Base-by-base conservation (phyloP, 2,329 filamentous ascomycete species). In the Trichoderma koningii region DNA sequence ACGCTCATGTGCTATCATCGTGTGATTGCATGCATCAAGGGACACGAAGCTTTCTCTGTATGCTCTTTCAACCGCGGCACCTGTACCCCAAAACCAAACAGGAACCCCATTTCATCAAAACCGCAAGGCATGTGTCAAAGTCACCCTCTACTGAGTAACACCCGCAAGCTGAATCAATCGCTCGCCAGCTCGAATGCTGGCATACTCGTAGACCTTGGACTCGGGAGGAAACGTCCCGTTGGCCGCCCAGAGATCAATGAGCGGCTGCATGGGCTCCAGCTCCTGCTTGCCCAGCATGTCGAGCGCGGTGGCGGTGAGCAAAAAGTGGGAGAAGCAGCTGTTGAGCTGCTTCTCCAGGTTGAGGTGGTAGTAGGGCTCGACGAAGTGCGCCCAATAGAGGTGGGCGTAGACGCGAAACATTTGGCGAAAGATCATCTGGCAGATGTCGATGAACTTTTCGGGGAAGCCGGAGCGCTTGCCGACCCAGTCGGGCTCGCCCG, bases 321-420 rank as follows among this genome's bases (percentile, higher is more conserved):
- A 84, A 71, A 94, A 95, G 79, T 94, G 91, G 52, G 90, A 91
- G 76, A 95, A 95, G 78, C 90, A 93, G 76, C 90, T 93, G 82
- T 95, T 95, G 67, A 94, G 83, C 71, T 92, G 89, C 75, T 93
- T 90, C 76, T 90, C 88, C 10, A 90, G 81, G 79, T 91, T 92
- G 69, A 94, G 83, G 76, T 93, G 89, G 79, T 92, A 94, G 78
- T 93, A 92, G 5, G 90, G 90, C 70, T 92, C 90, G 67, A 88
- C 81, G 78, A 92, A 99, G 78, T 99, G 95, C 65, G 93, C 92
- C 85, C 96, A 97, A 82, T 99, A 99, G 67, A 99, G 87, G 78
- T 99, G 95, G 55, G 95, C 90, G 75, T 99, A 99, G 71, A 97
- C 94, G 66, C 95, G 91, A 83, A 99, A 98, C 90, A 99, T 98